These are phyloP conservation scores for Trametes elegans DNA, from an alignment of 768 basidiomycete genomes.

Conservation along the genomic window DNA sequence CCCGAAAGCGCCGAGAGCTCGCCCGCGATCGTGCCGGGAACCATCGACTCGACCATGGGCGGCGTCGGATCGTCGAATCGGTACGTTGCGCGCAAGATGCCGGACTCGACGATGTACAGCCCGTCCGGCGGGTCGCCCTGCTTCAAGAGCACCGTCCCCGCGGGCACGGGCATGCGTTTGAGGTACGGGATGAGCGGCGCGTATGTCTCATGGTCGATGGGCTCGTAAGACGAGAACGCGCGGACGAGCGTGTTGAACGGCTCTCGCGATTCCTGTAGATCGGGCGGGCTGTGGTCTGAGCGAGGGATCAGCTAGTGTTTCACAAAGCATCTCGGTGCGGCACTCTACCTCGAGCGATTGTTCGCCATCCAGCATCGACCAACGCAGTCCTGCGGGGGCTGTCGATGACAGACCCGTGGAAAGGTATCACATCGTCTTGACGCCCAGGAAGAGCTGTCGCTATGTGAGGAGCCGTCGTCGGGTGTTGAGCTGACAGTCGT, in stretches of 20 bases:
- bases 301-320: conserved; percentile 10
- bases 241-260: conserved; percentile 75
- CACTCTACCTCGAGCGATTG: conserved; percentile 61
- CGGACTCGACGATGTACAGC: conserved; percentile 86
- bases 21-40: conserved; percentile 88
- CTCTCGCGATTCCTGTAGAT: conserved; percentile 41
- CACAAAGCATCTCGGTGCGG: neutral
- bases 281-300: conserved; percentile 7
- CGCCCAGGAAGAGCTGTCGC: conserved; percentile 63
- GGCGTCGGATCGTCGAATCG: conserved; percentile 65
- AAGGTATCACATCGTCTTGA: conserved; percentile 48
- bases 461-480: too few species aligned
- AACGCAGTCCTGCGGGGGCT: conserved; percentile 67
- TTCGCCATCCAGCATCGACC: conserved; percentile 68
- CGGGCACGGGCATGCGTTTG: conserved; percentile 52
- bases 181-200: conserved; percentile 70
- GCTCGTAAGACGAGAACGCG: conserved; percentile 74
- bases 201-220: conserved; percentile 56
- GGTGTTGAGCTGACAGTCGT: too few species aligned
- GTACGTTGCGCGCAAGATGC: conserved; percentile 83
- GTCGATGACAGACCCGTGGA: conserved; percentile 45
- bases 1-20: conserved; percentile 85
- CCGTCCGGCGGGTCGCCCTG: conserved; percentile 78
- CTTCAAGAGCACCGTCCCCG: conserved; percentile 68
- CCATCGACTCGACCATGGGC: conserved; percentile 85